Evolutionary conservation across 805 yeast species (phyloP).

Genomic region (Spathaspora hagerdaliae): DNA sequence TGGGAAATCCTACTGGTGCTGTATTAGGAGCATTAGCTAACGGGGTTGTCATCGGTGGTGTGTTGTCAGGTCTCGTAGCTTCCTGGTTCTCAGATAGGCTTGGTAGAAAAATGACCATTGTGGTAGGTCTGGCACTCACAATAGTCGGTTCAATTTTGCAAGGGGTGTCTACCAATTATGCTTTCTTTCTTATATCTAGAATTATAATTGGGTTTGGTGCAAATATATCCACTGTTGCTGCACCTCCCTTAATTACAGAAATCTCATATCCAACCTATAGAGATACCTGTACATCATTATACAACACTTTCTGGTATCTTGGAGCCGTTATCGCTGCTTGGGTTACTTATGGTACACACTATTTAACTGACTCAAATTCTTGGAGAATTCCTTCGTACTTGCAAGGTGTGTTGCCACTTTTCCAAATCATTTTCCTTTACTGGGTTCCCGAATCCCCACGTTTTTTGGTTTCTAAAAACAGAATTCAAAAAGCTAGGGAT

Average conservation of each 20-base stretch:
- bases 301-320: conserved; percentile 49
- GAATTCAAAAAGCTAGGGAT: conserved; percentile 38
- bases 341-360: conserved; percentile 47
- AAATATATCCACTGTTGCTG: conserved; percentile 36
- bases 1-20: conserved; percentile 37
- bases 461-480: conserved; percentile 37
- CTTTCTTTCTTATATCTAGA: conserved; percentile 42
- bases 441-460: conserved; percentile 50
- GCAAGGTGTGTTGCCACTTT: conserved; percentile 48
- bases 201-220: conserved; percentile 46
- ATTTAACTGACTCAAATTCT: conserved; percentile 26
- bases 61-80: conserved; percentile 24
- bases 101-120: conserved; percentile 35
- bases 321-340: conserved; percentile 53
- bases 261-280: conserved; percentile 45
- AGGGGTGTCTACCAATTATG: conserved; percentile 32
- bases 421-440: conserved; percentile 34
- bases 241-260: conserved; percentile 49
- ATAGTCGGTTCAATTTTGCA: conserved; percentile 35
- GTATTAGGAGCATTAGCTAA: conserved; percentile 38
- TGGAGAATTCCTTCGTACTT: conserved; percentile 56
- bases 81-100: conserved; percentile 28
- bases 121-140: conserved; percentile 20
- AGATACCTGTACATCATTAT: conserved; percentile 37
- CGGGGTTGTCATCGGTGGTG: conserved; percentile 40